Base-by-base conservation (phyloP, 2,329 filamentous ascomycete species). In the Escovopsis sp. region DNA sequence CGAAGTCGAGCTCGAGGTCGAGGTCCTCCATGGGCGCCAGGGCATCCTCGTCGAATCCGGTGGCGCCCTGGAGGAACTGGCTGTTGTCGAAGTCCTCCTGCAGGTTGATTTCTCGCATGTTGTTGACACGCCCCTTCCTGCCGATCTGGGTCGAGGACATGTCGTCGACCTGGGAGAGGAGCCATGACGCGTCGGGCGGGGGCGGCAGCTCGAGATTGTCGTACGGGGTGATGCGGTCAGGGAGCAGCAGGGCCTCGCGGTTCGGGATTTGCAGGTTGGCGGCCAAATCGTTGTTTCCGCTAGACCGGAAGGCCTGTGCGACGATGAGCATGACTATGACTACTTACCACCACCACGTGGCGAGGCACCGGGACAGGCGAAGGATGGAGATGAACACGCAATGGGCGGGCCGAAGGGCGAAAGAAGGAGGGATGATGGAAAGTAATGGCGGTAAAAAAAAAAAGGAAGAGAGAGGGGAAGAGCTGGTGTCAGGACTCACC, bases 221-320 rank as follows among this genome's bases (percentile, higher is more conserved):
- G 47, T 91, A 84, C 48, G 93, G 87, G 10, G 91, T 96, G 51
- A 98, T 83, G 42, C 82, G 81, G 66, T 98, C 91, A 6, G 88
- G 87, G 43, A 98, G 73, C 55, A 89, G 84, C 49, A 96, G 75
- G 26, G 86, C 82, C 59, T 88, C 85, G 39, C 88, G 82, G 53
- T 87, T 87, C 28, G 85, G 82, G 49, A 84, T 72, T 54, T 85
- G 81, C 12, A 89, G 71, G 55, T 83, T 85, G 40, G 79, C 74
- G n/a, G 88, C 85, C 53, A 96, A 75, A 62, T 98, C 91, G 58
- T 96, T 93, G 64, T 95, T 95, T 50, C 89, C 89, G 39, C 79
- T 85, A 18, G 89, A 85, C 46, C 88, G 84, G 66, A 96, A 98
- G 36, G 91, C 89, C 23, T 23, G 23, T 23, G 23, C 23, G 23